Conservation (phyloP, 148 eudicot genomes). For the Oxyria digyna region DNA sequence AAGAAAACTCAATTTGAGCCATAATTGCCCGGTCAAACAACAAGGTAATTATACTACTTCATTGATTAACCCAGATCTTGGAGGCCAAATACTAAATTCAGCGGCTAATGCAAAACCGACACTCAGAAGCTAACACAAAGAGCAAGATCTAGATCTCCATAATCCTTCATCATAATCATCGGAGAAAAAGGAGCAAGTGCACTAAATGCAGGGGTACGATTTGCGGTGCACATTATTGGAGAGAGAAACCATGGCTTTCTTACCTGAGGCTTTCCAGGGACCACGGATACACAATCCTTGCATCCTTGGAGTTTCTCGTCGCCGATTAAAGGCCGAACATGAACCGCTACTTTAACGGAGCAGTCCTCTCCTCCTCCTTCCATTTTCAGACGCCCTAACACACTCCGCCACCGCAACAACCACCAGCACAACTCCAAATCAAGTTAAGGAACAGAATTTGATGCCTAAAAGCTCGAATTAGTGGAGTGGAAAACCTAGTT, state of each 20-base stretch:
- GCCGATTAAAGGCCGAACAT: constrained; percentile 77
- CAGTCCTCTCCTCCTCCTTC: constrained; percentile 44
- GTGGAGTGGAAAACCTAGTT: not conserved
- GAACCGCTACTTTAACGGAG: constrained; percentile 88
- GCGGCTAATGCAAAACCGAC: not conserved
- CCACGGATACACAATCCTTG: constrained; percentile 77
- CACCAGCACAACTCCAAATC: constrained; percentile 14
- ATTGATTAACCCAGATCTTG: not conserved
- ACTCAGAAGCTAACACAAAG: not conserved
- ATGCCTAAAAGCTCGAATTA: not conserved
- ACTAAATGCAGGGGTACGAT: not conserved
- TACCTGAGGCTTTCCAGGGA: constrained; percentile 85
- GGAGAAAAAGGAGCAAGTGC: not conserved
- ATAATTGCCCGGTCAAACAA: not conserved
- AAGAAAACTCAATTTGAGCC: not conserved
- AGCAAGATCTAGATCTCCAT: constrained; percentile 1
- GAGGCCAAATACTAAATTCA: not conserved
- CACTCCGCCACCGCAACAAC: constrained; percentile 18
- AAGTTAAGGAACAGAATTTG: not conserved
- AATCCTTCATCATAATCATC: not conserved
- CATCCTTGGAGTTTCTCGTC: constrained; percentile 92
- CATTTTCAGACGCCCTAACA: not conserved
- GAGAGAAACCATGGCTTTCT: not conserved
- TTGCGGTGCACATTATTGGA: constrained; percentile 7
- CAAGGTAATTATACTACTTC: not conserved